A percentile compares a stretch with the other conserved stretches of the same genome.
Evolutionary conservation across 202 grass and related monocot species (phyloP).

Genomic region (Setaria italica): DNA sequence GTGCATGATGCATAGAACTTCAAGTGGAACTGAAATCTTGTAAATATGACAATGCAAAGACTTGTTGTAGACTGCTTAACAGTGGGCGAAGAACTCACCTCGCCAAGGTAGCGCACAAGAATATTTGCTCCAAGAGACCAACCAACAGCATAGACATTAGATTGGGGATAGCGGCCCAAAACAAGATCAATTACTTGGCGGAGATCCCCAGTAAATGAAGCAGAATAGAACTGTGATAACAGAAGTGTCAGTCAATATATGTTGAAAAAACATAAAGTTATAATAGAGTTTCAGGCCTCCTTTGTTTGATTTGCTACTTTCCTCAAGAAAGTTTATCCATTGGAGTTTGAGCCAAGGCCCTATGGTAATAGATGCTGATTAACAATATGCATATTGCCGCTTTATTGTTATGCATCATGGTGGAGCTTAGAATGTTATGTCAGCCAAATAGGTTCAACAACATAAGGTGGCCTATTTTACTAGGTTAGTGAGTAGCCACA

Average conservation of each 20-base stretch:
- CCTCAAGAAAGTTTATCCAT: slow-evolving; percentile 9
- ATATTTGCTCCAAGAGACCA: slow-evolving; percentile 99
- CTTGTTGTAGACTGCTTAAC: slow-evolving; percentile 9
- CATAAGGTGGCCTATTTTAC: background rate
- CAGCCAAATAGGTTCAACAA: slow-evolving; percentile 12
- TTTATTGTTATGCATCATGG: background rate
- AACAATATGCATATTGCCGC: background rate
- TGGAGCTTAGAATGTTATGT: slow-evolving; percentile 23
- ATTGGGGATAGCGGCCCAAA: slow-evolving; percentile 60
- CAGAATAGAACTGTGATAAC: slow-evolving; percentile 82
- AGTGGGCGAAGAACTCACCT: slow-evolving; percentile 59
- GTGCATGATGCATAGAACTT: slow-evolving; percentile 17
- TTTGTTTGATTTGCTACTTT: slow-evolving; percentile 25
- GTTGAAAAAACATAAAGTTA: background rate
- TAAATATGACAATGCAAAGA: slow-evolving; percentile 18
- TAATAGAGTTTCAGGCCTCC: background rate
- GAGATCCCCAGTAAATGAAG: slow-evolving; percentile 95
- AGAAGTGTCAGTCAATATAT: slow-evolving; percentile 46
- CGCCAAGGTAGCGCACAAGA: slow-evolving; percentile 94
- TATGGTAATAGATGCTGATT: slow-evolving; percentile 19
- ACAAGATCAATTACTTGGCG: slow-evolving; percentile 71
- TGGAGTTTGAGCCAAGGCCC: slow-evolving; percentile 5
- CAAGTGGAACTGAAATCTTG: background rate
- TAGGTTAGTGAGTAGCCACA: background rate
- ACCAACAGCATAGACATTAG: slow-evolving; percentile 81